Base-by-base conservation (phyloP, 306 rosid genomes). In the Trifolium repens region DNA sequence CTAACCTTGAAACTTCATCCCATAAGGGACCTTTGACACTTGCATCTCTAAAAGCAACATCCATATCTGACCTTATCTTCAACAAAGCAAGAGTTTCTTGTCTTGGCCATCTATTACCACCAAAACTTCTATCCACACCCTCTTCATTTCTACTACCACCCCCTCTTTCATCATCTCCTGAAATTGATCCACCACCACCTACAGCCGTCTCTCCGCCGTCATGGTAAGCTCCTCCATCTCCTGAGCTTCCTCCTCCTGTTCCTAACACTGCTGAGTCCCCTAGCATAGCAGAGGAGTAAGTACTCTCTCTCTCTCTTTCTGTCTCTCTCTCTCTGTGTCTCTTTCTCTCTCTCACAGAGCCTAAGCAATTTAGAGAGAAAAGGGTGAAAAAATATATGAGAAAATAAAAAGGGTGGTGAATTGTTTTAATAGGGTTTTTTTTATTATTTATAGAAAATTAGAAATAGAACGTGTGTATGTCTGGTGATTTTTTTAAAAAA, bases 31-130 rank as follows among this genome's bases (percentile, higher is more conserved):
- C 97, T 71, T 96, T 96, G 16, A 77, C 91, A 79, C 90, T 90
- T 59, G 99, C 96, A 82, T 96, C 99, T 71, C 89, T 80, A 75
- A 96, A 96, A 63, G 87, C 89, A 15, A 81, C 85, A 78, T 87
- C 99, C 99, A 96, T 96, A 22, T 92, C 99, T n/a, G 97, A 89
- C 63, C 99, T 84, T 78, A 96, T 92, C 82, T 90, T 87, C 84
- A 96, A 66, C 75, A 96, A 87, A 11, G 96, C 97, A 69, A 96
- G 61, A 40, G 98, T 96, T 59, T 96, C 99, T 59, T 85, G 96
- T 9, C 93, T 80, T 5, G 99, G 99, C 99, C 99, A 96, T 55
- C 98, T 83, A 80, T 89, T 92, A 1, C 98, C 99, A 3, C 96
- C 98, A 46, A 84, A 89, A 77, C 87, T 90, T 60, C 84, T 78